These are phyloP conservation scores for Zygosaccharomyces bisporus DNA, from an alignment of 805 yeast genomes.

Conservation along the genomic window DNA sequence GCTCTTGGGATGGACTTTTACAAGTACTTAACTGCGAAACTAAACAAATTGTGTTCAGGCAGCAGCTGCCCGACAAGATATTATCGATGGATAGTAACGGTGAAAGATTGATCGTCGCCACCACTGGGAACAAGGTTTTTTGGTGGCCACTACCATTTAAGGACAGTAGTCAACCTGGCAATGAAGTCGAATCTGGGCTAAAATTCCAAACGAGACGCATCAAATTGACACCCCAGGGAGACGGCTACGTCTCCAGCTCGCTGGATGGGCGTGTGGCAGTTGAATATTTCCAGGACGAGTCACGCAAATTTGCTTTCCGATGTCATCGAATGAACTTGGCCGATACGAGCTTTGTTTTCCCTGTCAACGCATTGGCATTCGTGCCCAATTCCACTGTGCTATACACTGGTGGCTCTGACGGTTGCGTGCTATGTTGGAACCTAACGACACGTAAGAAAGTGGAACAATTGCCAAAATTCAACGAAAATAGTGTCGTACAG, in stretches of 20 bases:
- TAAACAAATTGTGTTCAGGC: slow-evolving; percentile 15
- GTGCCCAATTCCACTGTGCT: slow-evolving; percentile 75
- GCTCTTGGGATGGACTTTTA: slow-evolving; percentile 60
- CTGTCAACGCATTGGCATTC: slow-evolving; percentile 74
- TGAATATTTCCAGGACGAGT: slow-evolving; percentile 53
- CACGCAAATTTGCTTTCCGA: slow-evolving; percentile 68
- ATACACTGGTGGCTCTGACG: slow-evolving; percentile 89
- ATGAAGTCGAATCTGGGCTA: slow-evolving; percentile 53
- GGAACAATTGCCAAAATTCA: slow-evolving; percentile 58
- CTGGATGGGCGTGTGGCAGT: slow-evolving; percentile 82
- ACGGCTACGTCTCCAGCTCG: slow-evolving; percentile 65
- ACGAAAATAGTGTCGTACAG: slow-evolving; percentile 41
- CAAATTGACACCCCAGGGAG: slow-evolving; percentile 46
- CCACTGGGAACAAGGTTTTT: slow-evolving; percentile 48
- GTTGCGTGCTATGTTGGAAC: slow-evolving; percentile 87
- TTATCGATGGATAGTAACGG: slow-evolving; percentile 57
- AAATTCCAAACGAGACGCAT: slow-evolving; percentile 61
- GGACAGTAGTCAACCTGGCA: slow-evolving; percentile 1
- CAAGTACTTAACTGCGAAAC: slow-evolving; percentile 44
- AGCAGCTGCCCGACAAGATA: slow-evolving; percentile 28
- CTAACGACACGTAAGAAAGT: slow-evolving; percentile 74
- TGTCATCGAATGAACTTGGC: slow-evolving; percentile 58
- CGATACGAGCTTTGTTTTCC: slow-evolving; percentile 57
- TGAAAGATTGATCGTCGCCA: slow-evolving; percentile 48
- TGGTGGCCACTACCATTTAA: slow-evolving; percentile 19